Evolutionary conservation across 1,284 basidiomycete species (phyloP), one percentile per base, ranked within the genome.

Genomic region (Pseudozyma hubeiensis): DNA sequence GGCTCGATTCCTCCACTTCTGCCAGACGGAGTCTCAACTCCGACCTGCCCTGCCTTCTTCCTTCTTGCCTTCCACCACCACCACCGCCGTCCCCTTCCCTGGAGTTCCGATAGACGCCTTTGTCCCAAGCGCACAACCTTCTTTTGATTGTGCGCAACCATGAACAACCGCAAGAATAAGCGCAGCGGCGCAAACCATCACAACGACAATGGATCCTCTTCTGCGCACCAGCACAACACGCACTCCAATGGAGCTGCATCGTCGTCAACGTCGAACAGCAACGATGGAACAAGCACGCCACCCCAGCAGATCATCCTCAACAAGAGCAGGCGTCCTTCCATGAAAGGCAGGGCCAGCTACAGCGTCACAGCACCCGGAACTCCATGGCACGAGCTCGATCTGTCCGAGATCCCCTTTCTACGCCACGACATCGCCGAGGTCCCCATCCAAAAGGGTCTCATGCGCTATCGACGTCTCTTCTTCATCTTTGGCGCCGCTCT

Each of bases 351-450:
- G 19, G 41, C 68, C 13, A 67, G 61, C 56, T 79, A 79, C 56
- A 77, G 65, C 46, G 58, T 81, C 29, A 46, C 64, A 11, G 79
- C 79, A 1, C 79, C 79, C 3, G 77, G 75, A 9, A 81, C 77
- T n/a, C 77, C 78, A 29, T 80, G 76, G 71, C 74, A 79, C 61
- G 79, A 81, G 61, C 73, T 79, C 49, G 77, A 81, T 50, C 67
- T 81, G 10, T 75, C 72, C 53, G 77, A 81, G 34, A 67, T 81
- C 33, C 69, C 71, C 37, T 81, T 78, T 40, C 43, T 80, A 44
- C 69, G 62, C 10, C 68, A 75, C 51, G 64, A 60, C 13, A 31
- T 57, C 7, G 53, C 62, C 4, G 62, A 70, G 7, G 34, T 43
- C 6, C 59, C 66, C 16, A 54, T 57, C 50, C 62, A 70, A 44